A percentile compares a stretch with the other conserved stretches of the same genome.
phyloP scores from a whole-genome alignment of 2,329 filamentous ascomycete genomes.

The Fusarium equiseti region DNA sequence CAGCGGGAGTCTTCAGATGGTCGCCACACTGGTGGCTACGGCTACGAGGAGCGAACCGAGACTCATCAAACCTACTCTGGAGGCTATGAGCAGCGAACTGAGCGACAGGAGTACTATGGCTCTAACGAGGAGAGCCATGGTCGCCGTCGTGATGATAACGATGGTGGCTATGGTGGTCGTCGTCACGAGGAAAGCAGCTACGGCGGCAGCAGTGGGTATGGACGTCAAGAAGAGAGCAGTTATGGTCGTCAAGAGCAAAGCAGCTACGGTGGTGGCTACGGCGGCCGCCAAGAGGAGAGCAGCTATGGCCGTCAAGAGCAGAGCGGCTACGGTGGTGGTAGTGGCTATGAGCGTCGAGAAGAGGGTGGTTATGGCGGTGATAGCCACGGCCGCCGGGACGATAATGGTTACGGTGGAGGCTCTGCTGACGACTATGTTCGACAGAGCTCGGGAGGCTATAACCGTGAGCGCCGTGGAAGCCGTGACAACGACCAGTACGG shows the following conservation, averaged over 20 bases:
- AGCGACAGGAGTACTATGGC: conserved; percentile 62
- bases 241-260: conserved; percentile 10
- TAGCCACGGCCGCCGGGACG: conserved; percentile 47
- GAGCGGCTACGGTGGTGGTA: conserved; percentile 37
- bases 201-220: conserved; percentile 16
- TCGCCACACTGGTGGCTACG: conserved; percentile 60
- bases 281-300: conserved; percentile 19
- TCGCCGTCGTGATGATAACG: conserved; percentile 44
- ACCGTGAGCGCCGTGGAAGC: conserved; percentile 29
- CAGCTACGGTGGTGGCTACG: conserved; percentile 27
- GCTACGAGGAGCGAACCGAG: conserved; percentile 70
- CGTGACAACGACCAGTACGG: conserved; percentile 16
- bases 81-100: conserved; percentile 66
- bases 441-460: conserved; percentile 36
- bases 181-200: conserved; percentile 20
- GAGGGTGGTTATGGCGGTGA: conserved; percentile 42
- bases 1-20: conserved; percentile 61
- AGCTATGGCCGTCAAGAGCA: conserved; percentile 34
- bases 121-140: conserved; percentile 50
- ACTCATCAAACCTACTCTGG: conserved; percentile 63
- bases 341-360: conserved; percentile 36
- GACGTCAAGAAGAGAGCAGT: conserved; percentile 7
- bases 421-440: conserved; percentile 42
- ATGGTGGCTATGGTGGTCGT: conserved; percentile 34
- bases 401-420: conserved; percentile 46